These are phyloP conservation scores for Xanthoceras sorbifolium DNA, from an alignment of 345 rosid genomes.

Conservation along the genomic window DNA sequence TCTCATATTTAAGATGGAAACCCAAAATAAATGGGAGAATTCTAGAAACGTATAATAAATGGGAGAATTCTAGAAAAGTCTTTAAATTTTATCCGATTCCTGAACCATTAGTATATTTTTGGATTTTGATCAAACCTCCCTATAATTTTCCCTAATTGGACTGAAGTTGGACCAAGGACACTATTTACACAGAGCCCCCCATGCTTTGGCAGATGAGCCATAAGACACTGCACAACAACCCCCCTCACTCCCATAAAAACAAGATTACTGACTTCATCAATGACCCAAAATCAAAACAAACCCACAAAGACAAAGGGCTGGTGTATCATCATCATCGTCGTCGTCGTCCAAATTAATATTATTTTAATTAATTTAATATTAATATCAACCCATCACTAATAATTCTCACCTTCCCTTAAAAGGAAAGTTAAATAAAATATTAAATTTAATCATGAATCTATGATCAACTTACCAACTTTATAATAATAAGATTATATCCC, in stretches of 20 bases:
- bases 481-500: background rate
- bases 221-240: background rate
- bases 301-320: constrained; percentile 8
- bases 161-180: too few relatives aligned
- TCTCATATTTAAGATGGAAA: too few relatives aligned
- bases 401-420: constrained; percentile 30
- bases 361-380: background rate
- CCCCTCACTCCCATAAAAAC: constrained; percentile 28
- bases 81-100: too few relatives aligned
- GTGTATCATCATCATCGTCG: constrained; percentile 6
- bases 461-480: background rate
- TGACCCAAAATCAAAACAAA: constrained; percentile 35
- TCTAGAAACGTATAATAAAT: too few relatives aligned
- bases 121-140: too few relatives aligned
- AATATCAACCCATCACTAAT: constrained; percentile 4
- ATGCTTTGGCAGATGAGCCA: constrained; percentile 18
- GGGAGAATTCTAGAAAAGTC: too few relatives aligned
- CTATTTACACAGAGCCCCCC: constrained; percentile 18
- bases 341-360: too few relatives aligned
- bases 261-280: constrained; percentile 40
- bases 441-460: background rate
- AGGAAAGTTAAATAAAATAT: constrained; percentile 33
- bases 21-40: too few relatives aligned
- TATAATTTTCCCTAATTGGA: too few relatives aligned
- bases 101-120: too few relatives aligned